phyloP scores from a whole-genome alignment of 2,329 filamentous ascomycete species.

The Hypoxylon sp. region DNA sequence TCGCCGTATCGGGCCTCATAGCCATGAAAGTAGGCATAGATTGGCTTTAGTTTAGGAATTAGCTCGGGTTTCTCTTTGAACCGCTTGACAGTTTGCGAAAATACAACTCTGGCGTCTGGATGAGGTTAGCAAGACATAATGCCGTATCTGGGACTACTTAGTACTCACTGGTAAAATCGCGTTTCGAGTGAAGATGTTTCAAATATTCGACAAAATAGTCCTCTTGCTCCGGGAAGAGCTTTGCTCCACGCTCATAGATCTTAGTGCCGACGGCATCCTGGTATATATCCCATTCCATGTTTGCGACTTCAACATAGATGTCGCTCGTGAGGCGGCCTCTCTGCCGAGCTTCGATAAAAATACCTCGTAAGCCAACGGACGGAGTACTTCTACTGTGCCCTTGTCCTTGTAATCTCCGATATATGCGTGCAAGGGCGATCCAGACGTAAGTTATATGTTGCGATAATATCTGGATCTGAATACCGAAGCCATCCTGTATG shows the following conservation, averaged over 20 bases:
- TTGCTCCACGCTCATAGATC: conserved; percentile 95
- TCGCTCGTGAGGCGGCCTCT: conserved; percentile 92
- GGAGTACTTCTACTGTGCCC: conserved; percentile 68
- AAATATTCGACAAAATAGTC: conserved; percentile 95
- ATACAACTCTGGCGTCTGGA: conserved; percentile 91
- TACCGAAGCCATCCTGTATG: conserved; percentile 76
- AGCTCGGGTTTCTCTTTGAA: conserved; percentile 83
- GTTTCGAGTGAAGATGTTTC: conserved; percentile 92
- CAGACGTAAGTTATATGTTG: conserved; percentile 92
- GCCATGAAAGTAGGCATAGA: conserved; percentile 94
- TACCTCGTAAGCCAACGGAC: conserved; percentile 80
- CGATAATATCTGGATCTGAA: conserved; percentile 82
- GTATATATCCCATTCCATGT: conserved; percentile 96
- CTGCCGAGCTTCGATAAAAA: conserved; percentile 90
- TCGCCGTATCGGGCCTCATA: conserved; percentile 97
- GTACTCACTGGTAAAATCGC: conserved; percentile 90
- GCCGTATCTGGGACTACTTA: neutral
- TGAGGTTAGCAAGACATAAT: conserved; percentile 41
- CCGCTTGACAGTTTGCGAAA: conserved; percentile 91
- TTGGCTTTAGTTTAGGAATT: conserved; percentile 81
- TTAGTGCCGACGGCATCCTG: conserved; percentile 93
- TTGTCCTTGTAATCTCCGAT: conserved; percentile 93
- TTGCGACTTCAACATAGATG: conserved; percentile 92
- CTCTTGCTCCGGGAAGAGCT: conserved; percentile 94
- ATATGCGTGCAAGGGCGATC: conserved; percentile 94